Conservation (phyloP, 306 rosid genomes). For the Cucumis hystrix region DNA sequence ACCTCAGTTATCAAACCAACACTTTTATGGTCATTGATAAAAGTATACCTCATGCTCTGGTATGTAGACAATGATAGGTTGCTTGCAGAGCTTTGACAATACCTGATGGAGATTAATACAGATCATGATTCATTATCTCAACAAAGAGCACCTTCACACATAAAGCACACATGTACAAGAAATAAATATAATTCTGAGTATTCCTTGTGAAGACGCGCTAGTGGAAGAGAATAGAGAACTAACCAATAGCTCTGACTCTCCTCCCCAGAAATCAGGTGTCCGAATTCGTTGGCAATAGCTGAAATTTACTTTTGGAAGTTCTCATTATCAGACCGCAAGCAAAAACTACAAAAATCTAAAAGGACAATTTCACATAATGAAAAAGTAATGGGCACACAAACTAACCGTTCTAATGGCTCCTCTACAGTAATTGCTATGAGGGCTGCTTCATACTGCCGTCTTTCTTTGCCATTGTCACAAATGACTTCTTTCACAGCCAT, state of each 20-base stretch:
- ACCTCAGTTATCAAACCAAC: background rate
- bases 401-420: conserved; percentile 63
- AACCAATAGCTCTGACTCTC: conserved; percentile 92
- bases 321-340: background rate
- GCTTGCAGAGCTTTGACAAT: conserved; percentile 73
- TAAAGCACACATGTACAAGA: background rate
- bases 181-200: background rate
- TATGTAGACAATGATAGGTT: conserved; percentile 72
- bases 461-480: conserved; percentile 56
- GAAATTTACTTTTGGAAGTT: conserved; percentile 9
- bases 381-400: background rate
- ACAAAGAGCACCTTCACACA: background rate
- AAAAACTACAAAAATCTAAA: background rate
- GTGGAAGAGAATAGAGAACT: conserved; percentile 25
- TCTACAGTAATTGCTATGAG: conserved; percentile 77
- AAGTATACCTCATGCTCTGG: conserved; percentile 84
- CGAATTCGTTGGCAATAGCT: conserved; percentile 83
- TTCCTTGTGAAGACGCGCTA: background rate
- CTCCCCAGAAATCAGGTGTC: conserved; percentile 91
- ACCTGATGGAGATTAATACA: conserved; percentile 41
- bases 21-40: background rate
- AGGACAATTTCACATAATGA: background rate
- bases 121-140: background rate
- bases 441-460: conserved; percentile 60
- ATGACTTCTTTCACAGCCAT: conserved; percentile 81